phyloP scores from a whole-genome alignment of 352 stramenopile species.

The Poterioochromonas sp. region DNA sequence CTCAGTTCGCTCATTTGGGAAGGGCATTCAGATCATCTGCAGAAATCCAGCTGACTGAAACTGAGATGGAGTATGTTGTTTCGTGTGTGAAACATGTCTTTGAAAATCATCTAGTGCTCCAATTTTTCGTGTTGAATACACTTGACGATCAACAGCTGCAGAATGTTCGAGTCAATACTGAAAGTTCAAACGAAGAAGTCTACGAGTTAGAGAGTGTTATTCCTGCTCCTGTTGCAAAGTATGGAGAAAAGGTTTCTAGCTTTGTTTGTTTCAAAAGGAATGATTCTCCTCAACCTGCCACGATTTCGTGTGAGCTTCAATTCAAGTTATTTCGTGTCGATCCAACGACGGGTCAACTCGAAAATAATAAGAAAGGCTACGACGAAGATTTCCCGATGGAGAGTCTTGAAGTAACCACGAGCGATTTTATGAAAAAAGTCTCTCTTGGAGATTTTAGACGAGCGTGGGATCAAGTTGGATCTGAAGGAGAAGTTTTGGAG shows the following conservation, averaged over 20 bases:
- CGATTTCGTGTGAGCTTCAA: constrained; percentile 85
- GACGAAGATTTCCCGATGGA: constrained; percentile 98
- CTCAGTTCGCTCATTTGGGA: constrained; percentile 83
- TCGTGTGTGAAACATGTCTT: constrained; percentile 94
- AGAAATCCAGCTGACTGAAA: constrained; percentile 83
- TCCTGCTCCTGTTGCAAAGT: constrained; percentile 68
- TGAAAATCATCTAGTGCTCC: constrained; percentile 81
- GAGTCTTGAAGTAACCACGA: constrained; percentile 75
- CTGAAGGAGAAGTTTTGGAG: constrained; percentile 85
- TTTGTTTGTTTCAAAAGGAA: constrained; percentile 81
- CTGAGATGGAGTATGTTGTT: constrained; percentile 95
- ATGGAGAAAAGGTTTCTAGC: constrained; percentile 79
- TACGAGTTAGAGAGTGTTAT: constrained; percentile 82
- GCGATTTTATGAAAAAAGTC: constrained; percentile 92
- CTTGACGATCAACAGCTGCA: constrained; percentile 92
- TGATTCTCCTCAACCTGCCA: constrained; percentile 63
- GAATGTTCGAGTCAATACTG: constrained; percentile 75
- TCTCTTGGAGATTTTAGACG: constrained; percentile 85
- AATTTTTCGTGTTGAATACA: constrained; percentile 97
- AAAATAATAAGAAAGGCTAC: constrained; percentile 64
- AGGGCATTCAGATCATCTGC: constrained; percentile 80
- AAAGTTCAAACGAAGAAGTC: constrained; percentile 77
- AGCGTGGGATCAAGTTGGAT: constrained; percentile 87
- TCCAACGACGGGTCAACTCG: constrained; percentile 75
- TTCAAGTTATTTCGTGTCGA: constrained; percentile 90